Conservation (phyloP, 176 grass and related monocot species). For the Pharus latifolius region DNA sequence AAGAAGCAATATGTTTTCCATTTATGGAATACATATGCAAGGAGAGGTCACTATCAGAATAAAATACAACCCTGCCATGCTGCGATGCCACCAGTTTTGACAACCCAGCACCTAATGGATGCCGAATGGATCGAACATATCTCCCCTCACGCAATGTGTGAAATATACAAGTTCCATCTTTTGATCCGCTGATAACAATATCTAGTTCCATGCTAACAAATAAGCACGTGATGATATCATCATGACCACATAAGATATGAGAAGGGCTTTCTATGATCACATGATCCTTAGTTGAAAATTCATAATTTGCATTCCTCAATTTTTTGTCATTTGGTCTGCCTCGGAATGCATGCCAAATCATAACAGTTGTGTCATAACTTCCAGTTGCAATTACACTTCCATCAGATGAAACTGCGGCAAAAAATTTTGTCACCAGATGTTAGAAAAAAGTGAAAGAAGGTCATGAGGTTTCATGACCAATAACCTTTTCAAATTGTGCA, state of each 20-base stretch:
- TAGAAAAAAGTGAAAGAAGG: background rate
- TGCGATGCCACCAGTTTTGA: constrained; percentile 75
- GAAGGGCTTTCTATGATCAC: constrained; percentile 68
- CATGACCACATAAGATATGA: constrained; percentile 96
- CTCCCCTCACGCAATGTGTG: constrained; percentile 70
- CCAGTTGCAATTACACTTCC: constrained; percentile 88
- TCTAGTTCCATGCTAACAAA: constrained; percentile 85
- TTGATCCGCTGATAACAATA: constrained; percentile 93
- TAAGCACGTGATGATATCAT: constrained; percentile 96
- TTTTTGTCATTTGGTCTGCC: constrained; percentile 55
- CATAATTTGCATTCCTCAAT: constrained; percentile 52
- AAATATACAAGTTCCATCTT: constrained; percentile 98
- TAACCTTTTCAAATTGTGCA: background rate
- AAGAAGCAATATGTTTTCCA: constrained; percentile 76
- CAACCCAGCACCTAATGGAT: constrained; percentile 57
- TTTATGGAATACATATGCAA: constrained; percentile 96
- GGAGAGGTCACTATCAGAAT: constrained; percentile 68
- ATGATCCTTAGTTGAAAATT: constrained; percentile 58
- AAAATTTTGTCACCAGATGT: constrained; percentile 15
- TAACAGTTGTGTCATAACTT: constrained; percentile 94
- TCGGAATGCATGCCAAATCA: constrained; percentile 83
- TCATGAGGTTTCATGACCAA: background rate
- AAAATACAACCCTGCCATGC: constrained; percentile 78
- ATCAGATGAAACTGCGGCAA: constrained; percentile 68
- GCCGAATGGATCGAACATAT: constrained; percentile 75